Percentiles rank a stretch among this genome's conserved stretches.
phyloP scores from a whole-genome alignment of 1,139 yeast genomes.

The Suhomyces bolitotheri region DNA sequence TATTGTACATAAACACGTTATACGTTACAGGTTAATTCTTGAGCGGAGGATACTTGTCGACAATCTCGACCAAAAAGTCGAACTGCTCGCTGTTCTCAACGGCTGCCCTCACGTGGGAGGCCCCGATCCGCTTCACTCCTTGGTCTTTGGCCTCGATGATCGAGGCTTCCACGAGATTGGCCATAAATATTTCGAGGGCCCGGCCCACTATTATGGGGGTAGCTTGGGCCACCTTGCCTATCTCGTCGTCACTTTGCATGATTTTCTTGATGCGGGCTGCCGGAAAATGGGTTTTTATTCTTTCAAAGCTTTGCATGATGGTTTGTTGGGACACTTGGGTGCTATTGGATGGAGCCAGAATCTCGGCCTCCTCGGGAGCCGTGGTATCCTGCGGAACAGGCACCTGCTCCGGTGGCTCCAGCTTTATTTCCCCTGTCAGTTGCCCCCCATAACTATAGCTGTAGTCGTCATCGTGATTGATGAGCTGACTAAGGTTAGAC shows the following conservation, averaged over 20 bases:
- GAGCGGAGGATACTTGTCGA: conserved; percentile 56
- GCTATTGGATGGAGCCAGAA: conserved; percentile 4
- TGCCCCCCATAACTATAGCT: conserved; percentile 16
- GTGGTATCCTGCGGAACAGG: conserved; percentile 1
- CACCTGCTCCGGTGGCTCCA: background rate
- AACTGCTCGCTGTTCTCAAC: conserved; percentile 85
- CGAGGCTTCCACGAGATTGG: conserved; percentile 83
- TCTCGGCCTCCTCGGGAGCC: conserved; percentile 1
- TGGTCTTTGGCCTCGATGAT: conserved; percentile 73
- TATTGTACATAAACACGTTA: conserved; percentile 3
- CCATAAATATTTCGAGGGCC: conserved; percentile 89
- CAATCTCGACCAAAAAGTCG: conserved; percentile 81
- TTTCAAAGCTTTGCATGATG: conserved; percentile 40
- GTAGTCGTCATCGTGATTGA: conserved; percentile 22
- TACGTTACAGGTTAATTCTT: conserved; percentile 23
- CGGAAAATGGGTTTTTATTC: conserved; percentile 91
- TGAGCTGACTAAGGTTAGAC: conserved; percentile 22
- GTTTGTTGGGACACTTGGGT: conserved; percentile 27
- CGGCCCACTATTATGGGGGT: conserved; percentile 96
- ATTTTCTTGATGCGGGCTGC: conserved; percentile 94
- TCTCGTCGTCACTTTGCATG: conserved; percentile 98
- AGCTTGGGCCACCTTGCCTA: conserved; percentile 98
- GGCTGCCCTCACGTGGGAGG: conserved; percentile 81
- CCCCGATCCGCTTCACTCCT: conserved; percentile 80
- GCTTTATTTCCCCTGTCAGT: conserved; percentile 3